Evolutionary conservation across 2,329 filamentous ascomycete genomes (phyloP).

Genomic region (Botrytis hyacinthi): DNA sequence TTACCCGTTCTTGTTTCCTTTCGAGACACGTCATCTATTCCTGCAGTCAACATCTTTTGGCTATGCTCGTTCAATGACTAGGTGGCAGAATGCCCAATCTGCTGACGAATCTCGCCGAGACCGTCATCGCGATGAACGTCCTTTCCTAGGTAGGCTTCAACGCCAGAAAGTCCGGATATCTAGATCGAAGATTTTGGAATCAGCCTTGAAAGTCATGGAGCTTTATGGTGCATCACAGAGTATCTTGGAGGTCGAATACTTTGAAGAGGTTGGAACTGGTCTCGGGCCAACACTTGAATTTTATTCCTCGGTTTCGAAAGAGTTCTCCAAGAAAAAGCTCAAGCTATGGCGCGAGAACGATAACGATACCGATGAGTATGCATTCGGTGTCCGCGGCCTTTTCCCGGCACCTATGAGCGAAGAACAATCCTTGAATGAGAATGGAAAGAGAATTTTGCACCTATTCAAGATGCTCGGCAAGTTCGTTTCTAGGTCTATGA

Average conservation of each 20-base stretch:
- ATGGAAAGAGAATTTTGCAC: constrained; percentile 83
- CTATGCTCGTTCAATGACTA: constrained; percentile 93
- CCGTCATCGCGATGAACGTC: constrained; percentile 80
- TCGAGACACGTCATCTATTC: constrained; percentile 95
- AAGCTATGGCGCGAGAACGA: constrained; percentile 96
- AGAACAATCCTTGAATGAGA: constrained; percentile 68
- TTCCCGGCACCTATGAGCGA: constrained; percentile 90
- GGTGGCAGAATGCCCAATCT: constrained; percentile 91
- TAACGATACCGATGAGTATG: constrained; percentile 71
- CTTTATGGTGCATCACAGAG: constrained; percentile 96
- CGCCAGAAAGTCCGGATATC: constrained; percentile 98
- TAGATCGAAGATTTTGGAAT: constrained; percentile 89
- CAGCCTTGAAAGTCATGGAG: constrained; percentile 97
- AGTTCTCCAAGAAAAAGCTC: constrained; percentile 95
- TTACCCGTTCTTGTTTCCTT: constrained; percentile 96
- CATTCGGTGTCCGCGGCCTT: constrained; percentile 78
- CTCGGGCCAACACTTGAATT: constrained; percentile 95
- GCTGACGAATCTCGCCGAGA: constrained; percentile 78
- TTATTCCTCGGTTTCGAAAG: constrained; percentile 94
- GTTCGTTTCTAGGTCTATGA: constrained; percentile 96
- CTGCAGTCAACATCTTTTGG: constrained; percentile 97
- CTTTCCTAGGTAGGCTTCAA: constrained; percentile 86
- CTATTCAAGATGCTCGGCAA: constrained; percentile 93
- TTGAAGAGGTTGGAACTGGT: constrained; percentile 96
- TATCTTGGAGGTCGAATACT: constrained; percentile 95